Percentiles rank a stretch among this genome's conserved stretches.
Conservation (phyloP, 2,329 filamentous ascomycete genomes). For the Claviceps lovelessii region DNA sequence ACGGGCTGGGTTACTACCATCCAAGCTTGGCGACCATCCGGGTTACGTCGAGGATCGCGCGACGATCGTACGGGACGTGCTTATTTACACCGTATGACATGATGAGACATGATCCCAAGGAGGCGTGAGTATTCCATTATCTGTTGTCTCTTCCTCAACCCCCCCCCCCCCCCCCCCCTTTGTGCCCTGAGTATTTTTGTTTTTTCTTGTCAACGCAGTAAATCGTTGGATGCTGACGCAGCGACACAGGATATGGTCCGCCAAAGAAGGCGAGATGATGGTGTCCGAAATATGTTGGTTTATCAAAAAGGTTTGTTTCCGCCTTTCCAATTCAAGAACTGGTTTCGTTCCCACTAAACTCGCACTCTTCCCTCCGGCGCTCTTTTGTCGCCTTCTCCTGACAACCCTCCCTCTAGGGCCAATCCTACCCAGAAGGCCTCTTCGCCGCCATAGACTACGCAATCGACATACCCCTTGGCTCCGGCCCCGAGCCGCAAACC, state of each 20-base stretch:
- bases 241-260: constrained; percentile 20
- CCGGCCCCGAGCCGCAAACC: constrained; percentile 21
- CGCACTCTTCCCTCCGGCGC: too few relatives aligned
- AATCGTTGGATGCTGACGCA: background rate
- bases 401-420: constrained; percentile 13
- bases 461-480: constrained; percentile 23
- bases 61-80: constrained; percentile 23
- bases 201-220: too few relatives aligned
- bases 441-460: constrained; percentile 24
- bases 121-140: constrained; percentile 17
- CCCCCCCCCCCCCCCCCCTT: too few relatives aligned
- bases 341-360: background rate
- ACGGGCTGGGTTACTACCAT: constrained; percentile 20
- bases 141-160: background rate
- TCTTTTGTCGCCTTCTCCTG: too few relatives aligned
- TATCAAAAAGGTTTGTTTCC: constrained; percentile 19
- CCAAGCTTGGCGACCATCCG: constrained; percentile 15
- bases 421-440: constrained; percentile 23
- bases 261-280: constrained; percentile 22
- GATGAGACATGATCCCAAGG: constrained; percentile 21
- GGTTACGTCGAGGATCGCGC: constrained; percentile 22
- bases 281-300: constrained; percentile 27
- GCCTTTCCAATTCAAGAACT: too few relatives aligned
- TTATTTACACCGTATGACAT: constrained; percentile 22
- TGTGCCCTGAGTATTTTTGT: too few relatives aligned